These are phyloP conservation scores for Trifolium subterraneum DNA, from an alignment of 306 rosid genomes.

Conservation along the genomic window DNA sequence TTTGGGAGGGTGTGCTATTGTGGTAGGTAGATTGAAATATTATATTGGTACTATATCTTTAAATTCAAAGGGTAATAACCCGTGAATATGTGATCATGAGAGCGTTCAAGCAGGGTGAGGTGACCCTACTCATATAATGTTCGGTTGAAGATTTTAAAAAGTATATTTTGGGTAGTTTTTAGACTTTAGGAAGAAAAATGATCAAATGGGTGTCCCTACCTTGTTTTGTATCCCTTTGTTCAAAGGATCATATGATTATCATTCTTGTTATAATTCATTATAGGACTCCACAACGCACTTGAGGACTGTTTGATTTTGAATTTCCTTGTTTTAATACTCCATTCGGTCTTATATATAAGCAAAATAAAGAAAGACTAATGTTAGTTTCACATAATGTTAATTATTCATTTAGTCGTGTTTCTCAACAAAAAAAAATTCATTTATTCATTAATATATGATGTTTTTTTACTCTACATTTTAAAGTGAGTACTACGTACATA, in stretches of 20 bases:
- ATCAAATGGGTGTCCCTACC: conserved; percentile 44
- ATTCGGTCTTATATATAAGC: too few species aligned
- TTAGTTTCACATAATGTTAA: too few species aligned
- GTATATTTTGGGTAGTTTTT: conserved; percentile 42
- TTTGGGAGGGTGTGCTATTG: conserved; percentile 30
- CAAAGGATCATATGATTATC: conserved; percentile 38
- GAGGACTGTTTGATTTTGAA: neutral
- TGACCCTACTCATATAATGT: conserved; percentile 54
- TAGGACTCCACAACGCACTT: conserved; percentile 6
- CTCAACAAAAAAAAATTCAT: too few species aligned
- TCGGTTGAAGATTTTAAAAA: conserved; percentile 43
- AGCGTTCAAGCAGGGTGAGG: conserved; percentile 49
- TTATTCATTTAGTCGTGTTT: too few species aligned
- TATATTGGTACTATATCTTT: conserved; percentile 38
- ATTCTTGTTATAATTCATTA: conserved; percentile 42
- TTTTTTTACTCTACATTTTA: neutral
- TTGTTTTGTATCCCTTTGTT: conserved; percentile 31
- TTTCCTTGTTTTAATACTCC: neutral
- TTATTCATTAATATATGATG: neutral
- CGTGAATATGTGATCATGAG: conserved; percentile 51
- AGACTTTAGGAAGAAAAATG: neutral
- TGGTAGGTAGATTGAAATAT: conserved; percentile 48
- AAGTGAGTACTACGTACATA: neutral
- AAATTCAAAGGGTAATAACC: conserved; percentile 52
- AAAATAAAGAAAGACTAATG: too few species aligned